phyloP scores from a whole-genome alignment of 345 rosid species.

The Dipteronia dyeriana region DNA sequence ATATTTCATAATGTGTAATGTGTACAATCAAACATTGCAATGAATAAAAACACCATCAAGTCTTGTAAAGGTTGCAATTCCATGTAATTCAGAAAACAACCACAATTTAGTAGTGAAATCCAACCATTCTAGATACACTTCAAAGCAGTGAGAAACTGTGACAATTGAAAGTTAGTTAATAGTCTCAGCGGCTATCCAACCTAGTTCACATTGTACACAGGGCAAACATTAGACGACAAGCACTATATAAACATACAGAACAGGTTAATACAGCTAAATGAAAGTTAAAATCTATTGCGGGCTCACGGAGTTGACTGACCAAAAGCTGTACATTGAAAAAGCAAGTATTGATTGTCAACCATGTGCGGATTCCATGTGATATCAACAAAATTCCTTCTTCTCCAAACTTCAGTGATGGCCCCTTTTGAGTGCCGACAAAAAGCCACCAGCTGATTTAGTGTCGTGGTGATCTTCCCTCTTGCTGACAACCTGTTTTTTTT shows the following conservation, averaged over 20 bases:
- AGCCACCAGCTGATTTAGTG: constrained; percentile 46
- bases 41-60: background rate
- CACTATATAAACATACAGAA: background rate
- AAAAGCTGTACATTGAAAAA: constrained; percentile 41
- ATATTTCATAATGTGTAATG: background rate
- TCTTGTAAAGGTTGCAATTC: background rate
- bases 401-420: constrained; percentile 45
- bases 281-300: background rate
- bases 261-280: background rate
- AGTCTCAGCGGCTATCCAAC: background rate
- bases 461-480: constrained; percentile 47
- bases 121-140: background rate
- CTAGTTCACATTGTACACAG: background rate
- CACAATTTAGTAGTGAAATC: background rate
- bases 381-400: constrained; percentile 23
- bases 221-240: constrained; percentile 14
- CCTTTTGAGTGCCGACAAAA: constrained; percentile 51
- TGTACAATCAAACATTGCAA: background rate
- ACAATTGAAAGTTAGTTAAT: background rate
- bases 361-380: constrained; percentile 23
- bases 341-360: constrained; percentile 15
- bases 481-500: constrained; percentile 52
- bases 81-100: background rate
- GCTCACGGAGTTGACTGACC: constrained; percentile 13
- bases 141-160: background rate